Evolutionary conservation across 306 rosid species (phyloP).

Genomic region (Vachellia collinsii): DNA sequence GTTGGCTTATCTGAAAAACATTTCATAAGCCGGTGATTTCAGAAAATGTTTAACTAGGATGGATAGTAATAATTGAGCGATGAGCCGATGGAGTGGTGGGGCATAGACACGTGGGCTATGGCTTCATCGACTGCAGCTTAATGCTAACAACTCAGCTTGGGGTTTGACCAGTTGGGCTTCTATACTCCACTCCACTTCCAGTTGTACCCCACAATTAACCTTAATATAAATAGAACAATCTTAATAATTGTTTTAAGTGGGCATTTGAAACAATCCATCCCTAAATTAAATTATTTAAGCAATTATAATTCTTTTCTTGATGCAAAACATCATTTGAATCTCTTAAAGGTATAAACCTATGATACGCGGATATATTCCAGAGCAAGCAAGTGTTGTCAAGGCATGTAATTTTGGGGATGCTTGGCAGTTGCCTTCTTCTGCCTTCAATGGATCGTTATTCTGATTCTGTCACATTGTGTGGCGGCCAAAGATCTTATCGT

Average conservation of each 20-base stretch:
- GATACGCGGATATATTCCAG: too few species aligned
- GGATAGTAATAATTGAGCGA: background rate
- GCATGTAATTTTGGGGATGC: too few species aligned
- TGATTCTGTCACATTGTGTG: background rate
- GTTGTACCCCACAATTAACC: background rate
- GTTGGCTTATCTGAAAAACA: background rate
- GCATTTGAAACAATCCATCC: too few species aligned
- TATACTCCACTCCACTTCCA: background rate
- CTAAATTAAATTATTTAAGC: too few species aligned
- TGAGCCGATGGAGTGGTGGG: background rate
- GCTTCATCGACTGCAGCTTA: background rate
- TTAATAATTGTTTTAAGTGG: too few species aligned
- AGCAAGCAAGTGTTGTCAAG: too few species aligned
- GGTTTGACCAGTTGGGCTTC: background rate
- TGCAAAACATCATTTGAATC: too few species aligned
- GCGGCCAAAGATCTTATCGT: background rate
- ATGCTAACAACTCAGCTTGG: background rate
- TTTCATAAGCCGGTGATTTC: background rate
- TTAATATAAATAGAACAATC: background rate
- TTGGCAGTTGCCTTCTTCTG: background rate
- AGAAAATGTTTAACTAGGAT: background rate
- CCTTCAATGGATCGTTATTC: background rate
- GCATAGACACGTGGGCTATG: slow-evolving; percentile 32
- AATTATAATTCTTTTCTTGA: background rate
- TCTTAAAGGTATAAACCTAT: too few species aligned